phyloP scores from a whole-genome alignment of 257 asterid species.

The Cynanchum wilfordii region DNA sequence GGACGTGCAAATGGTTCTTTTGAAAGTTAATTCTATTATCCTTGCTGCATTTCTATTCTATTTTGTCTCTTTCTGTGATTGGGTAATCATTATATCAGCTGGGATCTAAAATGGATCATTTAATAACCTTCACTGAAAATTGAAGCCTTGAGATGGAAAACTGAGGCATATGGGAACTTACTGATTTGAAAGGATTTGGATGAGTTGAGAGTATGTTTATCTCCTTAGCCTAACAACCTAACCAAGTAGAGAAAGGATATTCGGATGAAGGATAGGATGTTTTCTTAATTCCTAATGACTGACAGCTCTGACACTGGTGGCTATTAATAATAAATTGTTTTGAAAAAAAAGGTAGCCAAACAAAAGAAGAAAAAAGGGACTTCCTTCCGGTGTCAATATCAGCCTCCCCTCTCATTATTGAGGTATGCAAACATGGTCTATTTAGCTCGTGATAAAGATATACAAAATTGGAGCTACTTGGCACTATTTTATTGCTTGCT shows the following conservation, averaged over 20 bases:
- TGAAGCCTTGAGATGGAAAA: background rate
- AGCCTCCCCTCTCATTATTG: background rate
- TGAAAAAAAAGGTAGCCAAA: background rate
- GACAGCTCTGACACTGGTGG: background rate
- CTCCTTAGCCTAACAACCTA: background rate
- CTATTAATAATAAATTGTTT: background rate
- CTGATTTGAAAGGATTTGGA: background rate
- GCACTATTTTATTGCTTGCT: background rate
- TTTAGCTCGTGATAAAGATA: background rate
- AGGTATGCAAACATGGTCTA: background rate
- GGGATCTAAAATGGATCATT: background rate
- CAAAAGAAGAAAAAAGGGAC: background rate
- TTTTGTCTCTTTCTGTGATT: background rate
- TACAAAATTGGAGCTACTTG: background rate
- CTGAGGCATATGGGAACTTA: background rate
- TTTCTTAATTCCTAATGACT: background rate
- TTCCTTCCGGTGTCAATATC: background rate
- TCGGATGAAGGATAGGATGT: background rate
- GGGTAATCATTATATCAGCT: background rate
- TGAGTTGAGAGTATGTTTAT: background rate
- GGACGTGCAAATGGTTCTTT: background rate
- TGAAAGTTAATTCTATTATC: background rate
- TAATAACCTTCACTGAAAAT: background rate
- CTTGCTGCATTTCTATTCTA: background rate
- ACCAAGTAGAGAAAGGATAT: background rate